Conservation (phyloP, 2,329 filamentous ascomycete species). For the Stachybotrys chlorohalonatus region DNA sequence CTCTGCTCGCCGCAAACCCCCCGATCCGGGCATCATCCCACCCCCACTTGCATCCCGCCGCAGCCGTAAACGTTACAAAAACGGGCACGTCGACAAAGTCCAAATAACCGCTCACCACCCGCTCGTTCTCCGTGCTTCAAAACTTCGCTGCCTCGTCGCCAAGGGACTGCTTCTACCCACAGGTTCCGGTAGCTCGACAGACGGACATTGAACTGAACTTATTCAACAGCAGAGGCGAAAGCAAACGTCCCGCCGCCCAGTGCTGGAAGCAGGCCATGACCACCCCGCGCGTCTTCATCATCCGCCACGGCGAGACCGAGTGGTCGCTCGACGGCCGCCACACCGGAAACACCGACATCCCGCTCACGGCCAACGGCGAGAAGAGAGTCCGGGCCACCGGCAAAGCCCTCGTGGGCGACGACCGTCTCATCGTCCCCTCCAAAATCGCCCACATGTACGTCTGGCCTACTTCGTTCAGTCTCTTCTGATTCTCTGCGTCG, state of each 20-base stretch:
- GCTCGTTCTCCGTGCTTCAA: too few relatives aligned
- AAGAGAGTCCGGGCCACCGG: slow-evolving; percentile 69
- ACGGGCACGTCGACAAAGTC: too few relatives aligned
- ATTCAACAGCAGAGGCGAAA: too few relatives aligned
- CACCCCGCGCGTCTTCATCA: slow-evolving; percentile 68
- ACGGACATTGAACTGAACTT: too few relatives aligned
- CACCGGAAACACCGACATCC: slow-evolving; percentile 79
- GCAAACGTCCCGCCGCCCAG: too few relatives aligned
- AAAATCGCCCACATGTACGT: slow-evolving; percentile 75
- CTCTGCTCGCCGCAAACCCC: not conserved
- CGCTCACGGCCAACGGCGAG: slow-evolving; percentile 74
- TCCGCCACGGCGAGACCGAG: slow-evolving; percentile 90
- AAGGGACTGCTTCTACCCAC: too few relatives aligned
- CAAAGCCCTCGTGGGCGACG: slow-evolving; percentile 71
- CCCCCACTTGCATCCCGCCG: not conserved
- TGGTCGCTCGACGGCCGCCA: slow-evolving; percentile 85
- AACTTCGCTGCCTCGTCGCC: too few relatives aligned
- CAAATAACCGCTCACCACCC: too few relatives aligned
- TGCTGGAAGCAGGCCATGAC: slow-evolving; percentile 10
- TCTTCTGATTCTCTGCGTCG: not conserved
- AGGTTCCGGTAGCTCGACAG: too few relatives aligned
- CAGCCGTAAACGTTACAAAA: not conserved
- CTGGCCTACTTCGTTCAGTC: too few relatives aligned
- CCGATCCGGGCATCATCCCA: not conserved
- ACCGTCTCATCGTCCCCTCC: slow-evolving; percentile 74